phyloP scores from a whole-genome alignment of 2,329 filamentous ascomycete genomes.

The Venturiaceae sp. region DNA sequence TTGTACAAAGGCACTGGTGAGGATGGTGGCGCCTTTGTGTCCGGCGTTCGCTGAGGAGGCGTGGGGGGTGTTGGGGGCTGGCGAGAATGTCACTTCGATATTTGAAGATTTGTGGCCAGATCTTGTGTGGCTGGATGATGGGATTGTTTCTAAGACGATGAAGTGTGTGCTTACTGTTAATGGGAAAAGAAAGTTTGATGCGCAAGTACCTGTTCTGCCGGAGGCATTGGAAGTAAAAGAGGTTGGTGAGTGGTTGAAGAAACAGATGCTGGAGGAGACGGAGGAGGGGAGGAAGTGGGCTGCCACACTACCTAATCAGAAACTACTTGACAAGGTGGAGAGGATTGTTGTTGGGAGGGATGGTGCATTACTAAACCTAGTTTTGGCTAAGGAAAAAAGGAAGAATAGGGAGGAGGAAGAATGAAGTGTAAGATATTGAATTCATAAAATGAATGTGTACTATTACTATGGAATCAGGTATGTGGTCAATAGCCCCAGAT shows the following conservation, averaged over 20 bases:
- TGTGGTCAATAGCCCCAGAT: too few relatives aligned
- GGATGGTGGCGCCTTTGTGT: slow-evolving; percentile 68
- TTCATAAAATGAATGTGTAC: too few relatives aligned
- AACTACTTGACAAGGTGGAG: slow-evolving; percentile 8
- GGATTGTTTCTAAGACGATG: background rate
- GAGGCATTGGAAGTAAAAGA: slow-evolving; percentile 4
- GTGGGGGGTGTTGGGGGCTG: slow-evolving; percentile 50
- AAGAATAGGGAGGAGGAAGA: too few relatives aligned
- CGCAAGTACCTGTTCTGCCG: background rate
- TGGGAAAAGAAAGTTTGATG: slow-evolving; percentile 2
- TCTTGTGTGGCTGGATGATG: background rate
- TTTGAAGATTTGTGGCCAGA: background rate
- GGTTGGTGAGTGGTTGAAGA: slow-evolving; percentile 6
- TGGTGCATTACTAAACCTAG: background rate
- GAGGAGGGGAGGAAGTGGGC: background rate
- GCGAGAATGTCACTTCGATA: background rate
- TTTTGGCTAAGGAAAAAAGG: background rate
- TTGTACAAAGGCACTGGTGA: slow-evolving; percentile 38
- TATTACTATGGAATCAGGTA: too few relatives aligned
- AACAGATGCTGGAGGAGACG: background rate
- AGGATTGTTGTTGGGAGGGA: background rate
- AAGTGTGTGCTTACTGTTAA: slow-evolving; percentile 4
- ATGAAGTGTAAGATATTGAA: too few relatives aligned
- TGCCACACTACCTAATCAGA: background rate
- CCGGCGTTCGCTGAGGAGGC: slow-evolving; percentile 76